Evolutionary conservation across 371 early-diverging fungal genomes (phyloP).

Genomic region (Mortierella sp.): DNA sequence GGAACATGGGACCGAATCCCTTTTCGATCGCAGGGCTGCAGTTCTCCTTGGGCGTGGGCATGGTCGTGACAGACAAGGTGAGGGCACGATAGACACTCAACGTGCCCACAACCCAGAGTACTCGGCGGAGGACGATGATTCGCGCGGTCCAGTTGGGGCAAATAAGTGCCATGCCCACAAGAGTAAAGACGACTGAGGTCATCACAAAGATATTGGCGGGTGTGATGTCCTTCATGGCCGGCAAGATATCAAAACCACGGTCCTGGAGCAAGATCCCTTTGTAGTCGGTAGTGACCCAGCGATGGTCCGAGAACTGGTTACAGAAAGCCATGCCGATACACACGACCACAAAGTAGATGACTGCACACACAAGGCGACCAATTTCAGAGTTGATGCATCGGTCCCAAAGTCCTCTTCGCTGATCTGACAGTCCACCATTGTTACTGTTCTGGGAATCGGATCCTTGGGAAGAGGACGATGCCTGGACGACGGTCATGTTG

Average conservation of each 20-base stretch:
- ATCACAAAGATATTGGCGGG: constrained; percentile 63
- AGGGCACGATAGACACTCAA: constrained; percentile 72
- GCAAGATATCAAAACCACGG: constrained; percentile 52
- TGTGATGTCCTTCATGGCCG: constrained; percentile 27
- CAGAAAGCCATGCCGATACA: constrained; percentile 54
- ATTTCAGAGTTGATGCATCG: constrained; percentile 39
- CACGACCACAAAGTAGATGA: constrained; percentile 41
- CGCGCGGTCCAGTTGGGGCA: constrained; percentile 65
- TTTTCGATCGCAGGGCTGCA: constrained; percentile 61
- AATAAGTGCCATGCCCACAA: constrained; percentile 58
- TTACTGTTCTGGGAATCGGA: too few relatives aligned
- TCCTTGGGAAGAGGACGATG: neutral
- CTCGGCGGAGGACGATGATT: constrained; percentile 67
- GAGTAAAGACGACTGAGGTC: constrained; percentile 58
- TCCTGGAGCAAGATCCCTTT: constrained; percentile 35
- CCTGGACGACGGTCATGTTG: constrained; percentile 20
- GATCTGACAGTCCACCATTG: neutral
- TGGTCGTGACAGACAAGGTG: constrained; percentile 73
- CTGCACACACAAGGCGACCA: constrained; percentile 23
- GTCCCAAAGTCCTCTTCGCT: constrained; percentile 7
- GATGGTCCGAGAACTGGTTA: constrained; percentile 57
- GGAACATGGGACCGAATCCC: constrained; percentile 47
- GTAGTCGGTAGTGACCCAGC: constrained; percentile 44
- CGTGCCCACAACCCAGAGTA: constrained; percentile 66
- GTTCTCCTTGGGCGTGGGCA: constrained; percentile 68